Evolutionary conservation across 768 basidiomycete species (phyloP).

Genomic region (Porphyrellus cyaneotinctus): DNA sequence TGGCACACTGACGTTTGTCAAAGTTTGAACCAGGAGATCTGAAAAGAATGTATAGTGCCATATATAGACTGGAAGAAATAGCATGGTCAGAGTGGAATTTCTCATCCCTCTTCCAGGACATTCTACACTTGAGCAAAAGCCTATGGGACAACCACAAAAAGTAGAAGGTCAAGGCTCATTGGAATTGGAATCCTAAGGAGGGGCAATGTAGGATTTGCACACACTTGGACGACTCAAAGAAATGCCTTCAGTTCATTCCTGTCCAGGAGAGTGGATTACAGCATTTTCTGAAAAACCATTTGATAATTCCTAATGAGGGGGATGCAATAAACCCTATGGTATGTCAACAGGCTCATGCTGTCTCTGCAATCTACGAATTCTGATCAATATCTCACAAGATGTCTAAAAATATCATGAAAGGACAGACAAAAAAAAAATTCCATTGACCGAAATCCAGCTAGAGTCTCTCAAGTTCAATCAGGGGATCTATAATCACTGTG

Average conservation of each 20-base stretch:
- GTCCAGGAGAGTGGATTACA: neutral
- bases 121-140: neutral
- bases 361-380: no score
- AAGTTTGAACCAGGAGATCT: neutral
- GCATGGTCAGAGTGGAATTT: neutral
- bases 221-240: neutral
- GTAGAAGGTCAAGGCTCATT: neutral
- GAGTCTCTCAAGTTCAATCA: neutral
- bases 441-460: fast-evolving
- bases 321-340: neutral
- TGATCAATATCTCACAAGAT: no score
- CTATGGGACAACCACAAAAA: neutral
- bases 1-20: neutral
- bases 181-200: neutral
- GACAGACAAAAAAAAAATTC: no score
- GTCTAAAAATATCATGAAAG: no score
- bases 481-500: neutral
- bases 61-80: neutral
- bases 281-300: neutral
- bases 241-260: neutral
- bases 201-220: neutral
- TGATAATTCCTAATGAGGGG: neutral
- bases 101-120: neutral
- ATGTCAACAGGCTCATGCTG: neutral
- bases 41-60: neutral